A percentile compares a stretch with the other conserved stretches of the same genome.
Evolutionary conservation across 1,284 basidiomycete species (phyloP).

Genomic region (Meripilus lineatus): DNA sequence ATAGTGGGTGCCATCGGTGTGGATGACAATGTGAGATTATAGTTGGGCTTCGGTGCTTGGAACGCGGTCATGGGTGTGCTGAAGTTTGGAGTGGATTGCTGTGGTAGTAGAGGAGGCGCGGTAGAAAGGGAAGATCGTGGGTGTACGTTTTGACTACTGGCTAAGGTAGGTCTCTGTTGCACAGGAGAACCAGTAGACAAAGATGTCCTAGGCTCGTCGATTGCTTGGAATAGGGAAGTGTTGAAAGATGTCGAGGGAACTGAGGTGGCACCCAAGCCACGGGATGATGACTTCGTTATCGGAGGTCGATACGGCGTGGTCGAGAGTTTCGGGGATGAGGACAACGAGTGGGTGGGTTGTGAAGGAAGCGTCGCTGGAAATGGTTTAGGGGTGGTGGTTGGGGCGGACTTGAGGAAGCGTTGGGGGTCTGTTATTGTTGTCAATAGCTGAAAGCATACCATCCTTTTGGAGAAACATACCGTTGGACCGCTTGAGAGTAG

Average conservation of each 20-base stretch:
- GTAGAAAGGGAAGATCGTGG: slow-evolving; percentile 15
- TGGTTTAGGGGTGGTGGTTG: not conserved
- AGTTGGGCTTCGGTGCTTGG: slow-evolving; percentile 20
- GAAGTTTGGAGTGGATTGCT: slow-evolving; percentile 1
- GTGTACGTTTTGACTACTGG: too few species aligned
- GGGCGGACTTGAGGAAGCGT: slow-evolving; percentile 21
- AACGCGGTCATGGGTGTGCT: slow-evolving; percentile 10
- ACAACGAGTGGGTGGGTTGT: slow-evolving; percentile 32
- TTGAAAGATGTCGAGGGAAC: slow-evolving; percentile 33
- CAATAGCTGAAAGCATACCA: not conserved
- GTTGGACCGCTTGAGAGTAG: slow-evolving; percentile 48
- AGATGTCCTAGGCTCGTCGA: slow-evolving; percentile 13
- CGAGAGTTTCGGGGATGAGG: slow-evolving; percentile 33
- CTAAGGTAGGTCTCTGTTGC: too few species aligned
- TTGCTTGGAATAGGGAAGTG: slow-evolving; percentile 26
- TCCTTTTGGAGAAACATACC: slow-evolving; percentile 27
- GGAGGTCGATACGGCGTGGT: slow-evolving; percentile 17
- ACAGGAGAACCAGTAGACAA: too few species aligned
- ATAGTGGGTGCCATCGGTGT: slow-evolving; percentile 11
- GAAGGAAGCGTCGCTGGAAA: slow-evolving; percentile 19
- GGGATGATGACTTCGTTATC: slow-evolving; percentile 27
- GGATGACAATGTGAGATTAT: slow-evolving; percentile 25
- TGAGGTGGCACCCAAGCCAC: slow-evolving; percentile 35
- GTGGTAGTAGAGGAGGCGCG: slow-evolving; percentile 11
- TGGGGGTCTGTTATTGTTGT: slow-evolving; percentile 15